A percentile compares a stretch with the other conserved stretches of the same genome.
phyloP scores from a whole-genome alignment of 2,329 filamentous ascomycete genomes.

The Chaetomium globosum region DNA sequence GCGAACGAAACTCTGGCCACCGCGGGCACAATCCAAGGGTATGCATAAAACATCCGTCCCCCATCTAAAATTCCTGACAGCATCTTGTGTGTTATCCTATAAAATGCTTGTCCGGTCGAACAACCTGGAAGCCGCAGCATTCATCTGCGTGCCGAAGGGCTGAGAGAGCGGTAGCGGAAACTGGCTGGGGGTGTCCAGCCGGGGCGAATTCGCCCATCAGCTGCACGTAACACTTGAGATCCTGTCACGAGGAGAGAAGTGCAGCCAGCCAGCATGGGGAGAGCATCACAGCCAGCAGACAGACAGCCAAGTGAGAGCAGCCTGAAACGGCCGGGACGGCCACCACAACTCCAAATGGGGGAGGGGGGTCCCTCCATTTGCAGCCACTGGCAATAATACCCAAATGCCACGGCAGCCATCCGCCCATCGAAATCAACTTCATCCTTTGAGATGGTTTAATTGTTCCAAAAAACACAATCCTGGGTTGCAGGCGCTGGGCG shows the following conservation, averaged over 20 bases:
- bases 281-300: conserved; percentile 32
- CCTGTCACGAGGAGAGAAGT: conserved; percentile 25
- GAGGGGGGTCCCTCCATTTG: conserved; percentile 17
- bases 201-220: conserved; percentile 19
- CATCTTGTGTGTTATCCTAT: conserved; percentile 32
- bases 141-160: conserved; percentile 33
- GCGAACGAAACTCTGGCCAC: conserved; percentile 22
- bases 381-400: conserved; percentile 32
- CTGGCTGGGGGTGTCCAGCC: conserved; percentile 25
- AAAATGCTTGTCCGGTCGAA: conserved; percentile 30
- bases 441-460: conserved; percentile 28
- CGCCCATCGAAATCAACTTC: conserved; percentile 21
- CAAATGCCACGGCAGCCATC: conserved; percentile 26
- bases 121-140: conserved; percentile 31
- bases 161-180: conserved; percentile 32
- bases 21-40: conserved; percentile 33
- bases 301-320: conserved; percentile 25
- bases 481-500: conserved; percentile 20
- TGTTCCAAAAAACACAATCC: conserved; percentile 23
- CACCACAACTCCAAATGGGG: conserved; percentile 20
- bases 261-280: conserved; percentile 28
- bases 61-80: conserved; percentile 25
- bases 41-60: conserved; percentile 36
- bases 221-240: conserved; percentile 34
- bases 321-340: conserved; percentile 17